Base-by-base conservation (phyloP, 108 stramenopile genomes). In the Pseudonitzschia multiseries region DNA sequence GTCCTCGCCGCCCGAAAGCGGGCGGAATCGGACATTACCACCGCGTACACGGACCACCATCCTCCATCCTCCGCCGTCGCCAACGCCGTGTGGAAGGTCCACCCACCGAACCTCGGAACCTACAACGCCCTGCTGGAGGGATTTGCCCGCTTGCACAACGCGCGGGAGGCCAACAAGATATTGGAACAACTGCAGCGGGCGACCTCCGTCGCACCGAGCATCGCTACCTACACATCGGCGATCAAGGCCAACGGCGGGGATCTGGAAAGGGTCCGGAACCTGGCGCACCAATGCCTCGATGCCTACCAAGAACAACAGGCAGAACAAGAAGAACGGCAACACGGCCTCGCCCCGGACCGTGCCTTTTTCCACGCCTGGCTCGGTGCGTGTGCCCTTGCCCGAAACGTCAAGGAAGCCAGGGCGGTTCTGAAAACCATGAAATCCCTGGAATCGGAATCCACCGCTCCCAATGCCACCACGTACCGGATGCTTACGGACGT, bases 121-220 rank as follows among this genome's bases (percentile, higher is more conserved):
- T 78, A 78, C 59, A 78, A 72, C 50, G 40, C 64, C 14, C 29
- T 78, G 20, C 52, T 78, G 67, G 77, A 78, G 44, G 77, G 77
- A 41, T 78, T 62, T 71, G 77, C 77, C 13, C 71, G 65, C 40
- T 26, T 43, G 43, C 21, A 57, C 10, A 68, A 78, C 67, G 46
- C 71, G 13, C 21, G 24, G 17, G 53, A 72, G 50, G 71, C 77
- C n/a, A 68, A 78, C 57, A 69, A 68, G 28, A 44, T 72, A 1
- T 72, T 59, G 43, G 48, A 48, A 2, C n/a, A 27, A 20, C n/a
- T 78, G 14, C 32, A 57, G 46, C 28, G 20, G 2, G 44, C 63
- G 18, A 17, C 48, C 15, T 73, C 72, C 17, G 59, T 54, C 14
- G 29, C 26, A n/a, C 77, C 77, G 2, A 68, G 68, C 60, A 64